Base-by-base conservation (phyloP, 2,329 filamentous ascomycete species). In the Neofusicoccum umdonicola region DNA sequence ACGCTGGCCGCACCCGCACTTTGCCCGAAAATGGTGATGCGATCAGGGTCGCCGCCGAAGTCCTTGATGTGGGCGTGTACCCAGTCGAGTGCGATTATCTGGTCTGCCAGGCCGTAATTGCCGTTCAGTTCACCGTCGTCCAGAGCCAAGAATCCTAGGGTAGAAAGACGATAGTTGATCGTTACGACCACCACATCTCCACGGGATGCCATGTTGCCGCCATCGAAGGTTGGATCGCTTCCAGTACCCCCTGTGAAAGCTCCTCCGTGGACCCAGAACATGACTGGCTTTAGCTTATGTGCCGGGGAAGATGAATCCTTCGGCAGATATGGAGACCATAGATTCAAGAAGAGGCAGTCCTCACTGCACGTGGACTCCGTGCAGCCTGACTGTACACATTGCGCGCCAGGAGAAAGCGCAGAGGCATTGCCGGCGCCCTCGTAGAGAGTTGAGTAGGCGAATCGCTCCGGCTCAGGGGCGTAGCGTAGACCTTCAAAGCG, bases 401-500 rank as follows among this genome's bases (percentile, higher is more conserved):
- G 68, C 3, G 76, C 73, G 1, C 79, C 79, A 54, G 74, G 78
- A 7, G 69, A 63, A 6, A 77, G 71, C 1, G 78, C 79, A n/a
- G 75, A 71, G 15, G 73, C 72, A 6, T 72, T 69, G 39, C 63
- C 47, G 3, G 67, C 67, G 15, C 68, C 78, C 22, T 72, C 67
- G 65, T 82, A 81, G 1, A 73, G 72, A 15, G 69, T 71, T 0
- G 82, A 77, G 66, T 84, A 80, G 0, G 76, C 77, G 69, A 83
- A 84, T 17, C 82, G 74, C 62, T 76, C 69, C 1, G 82, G 81
- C 62, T 78, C 74, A 0, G 76, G 67, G 3, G 80, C 82, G 66
- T 83, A 84, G 61, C 80, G 78, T 39, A 85, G 71, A 15, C 82
- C 83, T 17, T 82, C 73, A 68, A 85, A 85, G 5, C 83, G 81